Evolutionary conservation across 306 rosid genomes (phyloP), one percentile per base, ranked within the genome.

Genomic region (Nissolia schottii): DNA sequence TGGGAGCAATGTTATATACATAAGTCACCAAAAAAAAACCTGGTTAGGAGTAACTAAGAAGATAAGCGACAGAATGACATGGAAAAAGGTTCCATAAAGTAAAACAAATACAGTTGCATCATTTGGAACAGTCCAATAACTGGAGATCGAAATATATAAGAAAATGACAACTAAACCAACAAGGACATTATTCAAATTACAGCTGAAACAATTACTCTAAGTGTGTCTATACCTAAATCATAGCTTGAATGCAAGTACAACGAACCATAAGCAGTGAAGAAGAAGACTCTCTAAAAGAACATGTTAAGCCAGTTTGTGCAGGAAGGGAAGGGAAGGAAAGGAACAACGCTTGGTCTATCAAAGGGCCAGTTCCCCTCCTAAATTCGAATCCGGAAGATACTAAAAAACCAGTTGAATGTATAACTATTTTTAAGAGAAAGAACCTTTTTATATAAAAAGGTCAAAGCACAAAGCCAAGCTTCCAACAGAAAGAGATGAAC

Each of bases 211-310:
- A 48, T 29, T 15, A 28, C 10, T 57, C 38, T 50, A 8, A 25
- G 70, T 27, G 60, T 62, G 53, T 40, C 38, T 31, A 57, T 24
- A 60, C 60, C 81, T 75, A 75, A 51, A 58, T 22, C 58, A 75
- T 58, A 70, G 62, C 58, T 62, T 5, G 54, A 59, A 75, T 32
- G 58, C 66, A 50, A 60, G 10, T 45, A 64, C 66, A 79, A 60
- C 71, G 73, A 62, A 45, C 54, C 60, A 72, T 23, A 34, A 54
- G 50, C 64, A 77, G 35, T 8, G 70, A 34, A 53, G 35, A 64
- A 66, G 19, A 63, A 35, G 12, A 51, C 29, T 27, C 58, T 16
- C 6, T 19, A 62, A 68, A 43, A 24, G 38, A 75, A 62, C 20
- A 49, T 37, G 65, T 8, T 18, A 32, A 18, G 67, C 66, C 22